Percentiles rank a stretch among this genome's conserved stretches.
Conservation (phyloP, 345 rosid species). For the Syzygium oleosum region DNA sequence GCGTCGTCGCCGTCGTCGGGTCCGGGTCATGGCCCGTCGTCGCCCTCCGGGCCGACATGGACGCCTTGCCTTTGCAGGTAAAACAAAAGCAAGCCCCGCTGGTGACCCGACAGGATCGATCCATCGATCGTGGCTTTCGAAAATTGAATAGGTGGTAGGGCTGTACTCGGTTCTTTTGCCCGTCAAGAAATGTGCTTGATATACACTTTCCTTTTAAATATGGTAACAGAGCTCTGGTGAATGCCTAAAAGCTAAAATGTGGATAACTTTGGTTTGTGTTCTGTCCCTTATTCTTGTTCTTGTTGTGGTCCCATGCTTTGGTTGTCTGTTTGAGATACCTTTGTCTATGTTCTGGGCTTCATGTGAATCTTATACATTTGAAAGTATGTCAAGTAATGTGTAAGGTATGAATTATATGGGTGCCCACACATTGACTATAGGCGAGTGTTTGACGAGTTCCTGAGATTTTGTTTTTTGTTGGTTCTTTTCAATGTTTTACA, state of each 20-base stretch:
- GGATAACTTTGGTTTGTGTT: background rate
- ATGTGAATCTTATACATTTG: background rate
- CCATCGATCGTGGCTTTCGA: background rate
- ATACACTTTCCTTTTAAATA: background rate
- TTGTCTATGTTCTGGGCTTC: background rate
- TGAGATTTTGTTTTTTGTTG: background rate
- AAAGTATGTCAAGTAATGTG: background rate
- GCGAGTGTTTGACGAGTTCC: background rate
- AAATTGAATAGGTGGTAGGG: background rate
- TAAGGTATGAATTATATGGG: background rate
- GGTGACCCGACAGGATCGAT: background rate
- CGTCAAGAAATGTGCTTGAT: background rate
- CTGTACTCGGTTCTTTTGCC: background rate
- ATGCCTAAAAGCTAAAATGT: background rate
- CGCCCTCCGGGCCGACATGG: constrained; percentile 90
- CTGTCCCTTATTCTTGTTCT: background rate
- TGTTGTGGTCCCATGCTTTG: background rate
- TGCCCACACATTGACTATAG: background rate
- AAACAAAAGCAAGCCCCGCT: background rate
- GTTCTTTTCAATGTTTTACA: background rate
- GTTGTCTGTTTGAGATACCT: background rate
- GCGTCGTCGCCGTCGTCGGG: constrained; percentile 63
- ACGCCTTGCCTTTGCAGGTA: constrained; percentile 66
- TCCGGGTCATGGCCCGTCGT: constrained; percentile 63
- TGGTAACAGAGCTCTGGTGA: background rate